A percentile compares a stretch with the other conserved stretches of the same genome.
These are phyloP conservation scores for Kodamaea neixiangensis DNA, from an alignment of 805 yeast species.

Conservation along the genomic window DNA sequence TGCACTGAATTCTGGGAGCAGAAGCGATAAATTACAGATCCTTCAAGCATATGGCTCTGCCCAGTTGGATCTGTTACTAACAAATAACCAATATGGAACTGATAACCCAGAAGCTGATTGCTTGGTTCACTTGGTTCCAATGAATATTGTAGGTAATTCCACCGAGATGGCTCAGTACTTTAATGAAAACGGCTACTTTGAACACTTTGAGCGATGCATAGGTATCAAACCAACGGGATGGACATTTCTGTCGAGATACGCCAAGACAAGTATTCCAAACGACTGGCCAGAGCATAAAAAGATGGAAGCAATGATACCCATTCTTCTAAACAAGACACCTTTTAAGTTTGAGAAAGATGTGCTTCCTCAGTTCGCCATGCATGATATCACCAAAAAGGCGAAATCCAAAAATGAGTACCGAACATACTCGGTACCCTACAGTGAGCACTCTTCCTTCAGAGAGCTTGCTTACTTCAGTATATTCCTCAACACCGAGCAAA, in stretches of 20 bases:
- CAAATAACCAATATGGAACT: constrained; percentile 37
- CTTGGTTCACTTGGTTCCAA: constrained; percentile 66
- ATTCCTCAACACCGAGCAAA: constrained; percentile 47
- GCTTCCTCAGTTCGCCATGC: constrained; percentile 27
- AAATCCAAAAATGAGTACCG: constrained; percentile 32
- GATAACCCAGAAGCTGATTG: constrained; percentile 41
- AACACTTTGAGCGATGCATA: constrained; percentile 58
- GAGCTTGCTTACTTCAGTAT: constrained; percentile 72
- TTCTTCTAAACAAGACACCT: constrained; percentile 15
- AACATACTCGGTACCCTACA: constrained; percentile 74
- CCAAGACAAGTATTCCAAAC: constrained; percentile 3
- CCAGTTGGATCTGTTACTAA: constrained; percentile 31
- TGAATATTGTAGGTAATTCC: constrained; percentile 54
- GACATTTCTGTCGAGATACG: constrained; percentile 48
- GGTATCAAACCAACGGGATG: constrained; percentile 91
- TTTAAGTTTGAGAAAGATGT: constrained; percentile 31
- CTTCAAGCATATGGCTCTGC: constrained; percentile 49
- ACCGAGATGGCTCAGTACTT: constrained; percentile 51
- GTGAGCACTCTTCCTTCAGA: constrained; percentile 89
- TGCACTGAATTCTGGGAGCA: constrained; percentile 49
- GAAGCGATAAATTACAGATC: constrained; percentile 42
- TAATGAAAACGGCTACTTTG: constrained; percentile 44
- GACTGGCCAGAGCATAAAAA: not conserved
- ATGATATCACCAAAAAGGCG: constrained; percentile 18
- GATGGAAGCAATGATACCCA: constrained; percentile 1